These are phyloP conservation scores for Penicillium riverlandense DNA, from an alignment of 495 filamentous ascomycete genomes.

Conservation along the genomic window DNA sequence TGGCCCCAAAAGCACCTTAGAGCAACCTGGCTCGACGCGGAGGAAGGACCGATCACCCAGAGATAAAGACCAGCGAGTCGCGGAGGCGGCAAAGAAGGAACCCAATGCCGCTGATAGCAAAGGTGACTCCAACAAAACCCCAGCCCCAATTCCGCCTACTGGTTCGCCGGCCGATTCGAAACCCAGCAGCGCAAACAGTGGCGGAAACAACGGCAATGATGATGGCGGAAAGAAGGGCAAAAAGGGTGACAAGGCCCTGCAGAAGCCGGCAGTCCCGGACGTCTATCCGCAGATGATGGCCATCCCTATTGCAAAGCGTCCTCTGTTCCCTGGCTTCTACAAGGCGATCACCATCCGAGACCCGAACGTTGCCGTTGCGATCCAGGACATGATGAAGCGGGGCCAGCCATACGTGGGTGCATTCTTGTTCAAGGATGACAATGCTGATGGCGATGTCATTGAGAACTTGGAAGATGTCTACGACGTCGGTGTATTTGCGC, in stretches of 20 bases:
- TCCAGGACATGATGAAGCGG: slow-evolving; percentile 94
- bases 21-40: slow-evolving; percentile 22
- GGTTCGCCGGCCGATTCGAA: slow-evolving; percentile 36
- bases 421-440: slow-evolving; percentile 95
- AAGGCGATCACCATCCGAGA: slow-evolving; percentile 96
- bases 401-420: slow-evolving; percentile 97
- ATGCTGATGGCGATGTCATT: slow-evolving; percentile 85
- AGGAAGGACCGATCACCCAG: slow-evolving; percentile 30
- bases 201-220: slow-evolving; percentile 42
- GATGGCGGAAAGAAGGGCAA: slow-evolving; percentile 52
- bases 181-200: slow-evolving; percentile 39
- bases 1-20: slow-evolving; percentile 28
- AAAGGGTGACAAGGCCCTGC: slow-evolving; percentile 66
- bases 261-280: slow-evolving; percentile 84
- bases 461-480: slow-evolving; percentile 82
- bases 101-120: slow-evolving; percentile 29
- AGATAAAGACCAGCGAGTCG: slow-evolving; percentile 34
- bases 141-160: slow-evolving; percentile 42
- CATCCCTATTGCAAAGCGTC: slow-evolving; percentile 92
- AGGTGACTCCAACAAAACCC: slow-evolving; percentile 32
- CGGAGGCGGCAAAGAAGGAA: slow-evolving; percentile 37
- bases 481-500: slow-evolving; percentile 93
- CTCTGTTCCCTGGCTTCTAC: slow-evolving; percentile 96
- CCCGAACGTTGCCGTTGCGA: slow-evolving; percentile 77
- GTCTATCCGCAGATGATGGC: slow-evolving; percentile 98